Evolutionary conservation across 2,329 filamentous ascomycete genomes (phyloP).

Genomic region (Alternaria gansuensis): DNA sequence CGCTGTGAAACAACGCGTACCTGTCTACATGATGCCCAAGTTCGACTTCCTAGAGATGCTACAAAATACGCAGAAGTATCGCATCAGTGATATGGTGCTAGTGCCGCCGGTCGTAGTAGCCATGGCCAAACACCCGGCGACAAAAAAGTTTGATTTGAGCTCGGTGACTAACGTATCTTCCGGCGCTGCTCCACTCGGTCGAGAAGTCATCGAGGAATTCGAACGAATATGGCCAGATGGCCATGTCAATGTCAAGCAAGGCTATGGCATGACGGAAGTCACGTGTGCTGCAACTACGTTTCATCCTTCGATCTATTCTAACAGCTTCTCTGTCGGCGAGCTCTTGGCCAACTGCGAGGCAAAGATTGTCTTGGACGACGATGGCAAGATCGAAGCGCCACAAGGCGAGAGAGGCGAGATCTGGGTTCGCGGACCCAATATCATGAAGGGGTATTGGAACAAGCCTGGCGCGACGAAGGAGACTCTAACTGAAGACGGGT

Average conservation of each 20-base stretch:
- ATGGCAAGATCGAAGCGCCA: conserved; percentile 60
- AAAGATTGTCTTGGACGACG: conserved; percentile 68
- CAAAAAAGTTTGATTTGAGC: conserved; percentile 72
- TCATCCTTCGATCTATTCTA: conserved; percentile 62
- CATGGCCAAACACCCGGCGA: conserved; percentile 74
- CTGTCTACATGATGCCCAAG: conserved; percentile 79
- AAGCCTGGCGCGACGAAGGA: conserved; percentile 72
- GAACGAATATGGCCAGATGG: conserved; percentile 64
- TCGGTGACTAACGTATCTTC: conserved; percentile 67
- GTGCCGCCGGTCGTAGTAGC: conserved; percentile 80
- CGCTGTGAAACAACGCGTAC: conserved; percentile 64
- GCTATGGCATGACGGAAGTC: conserved; percentile 87
- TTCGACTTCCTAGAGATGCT: conserved; percentile 81
- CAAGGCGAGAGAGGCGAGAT: conserved; percentile 71
- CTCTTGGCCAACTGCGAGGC: conserved; percentile 74
- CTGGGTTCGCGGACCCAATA: conserved; percentile 74
- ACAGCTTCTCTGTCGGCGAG: conserved; percentile 68
- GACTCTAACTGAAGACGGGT: conserved; percentile 69
- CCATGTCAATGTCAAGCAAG: conserved; percentile 68
- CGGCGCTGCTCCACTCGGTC: conserved; percentile 72
- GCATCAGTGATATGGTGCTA: conserved; percentile 71
- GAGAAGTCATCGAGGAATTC: conserved; percentile 60
- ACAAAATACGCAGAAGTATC: conserved; percentile 70
- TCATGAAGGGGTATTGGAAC: conserved; percentile 81
- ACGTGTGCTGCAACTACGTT: conserved; percentile 76